A percentile compares a stretch with the other conserved stretches of the same genome.
These are phyloP conservation scores for Sporobolomyces roseus DNA, from an alignment of 768 basidiomycete genomes.

Conservation along the genomic window DNA sequence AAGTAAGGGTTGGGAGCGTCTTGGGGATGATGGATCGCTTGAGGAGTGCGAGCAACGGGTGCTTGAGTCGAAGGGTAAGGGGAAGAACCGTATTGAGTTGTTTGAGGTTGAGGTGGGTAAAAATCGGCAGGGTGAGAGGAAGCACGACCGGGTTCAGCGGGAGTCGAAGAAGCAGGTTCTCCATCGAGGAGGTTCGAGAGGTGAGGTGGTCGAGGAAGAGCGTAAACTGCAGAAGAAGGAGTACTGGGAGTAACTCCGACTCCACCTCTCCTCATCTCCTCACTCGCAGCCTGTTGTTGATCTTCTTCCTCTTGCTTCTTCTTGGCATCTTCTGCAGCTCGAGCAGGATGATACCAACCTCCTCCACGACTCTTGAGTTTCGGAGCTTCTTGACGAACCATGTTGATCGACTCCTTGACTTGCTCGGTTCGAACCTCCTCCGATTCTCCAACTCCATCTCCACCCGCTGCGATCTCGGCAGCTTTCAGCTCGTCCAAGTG, in stretches of 20 bases:
- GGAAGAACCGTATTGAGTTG: no score
- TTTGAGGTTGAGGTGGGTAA: not conserved
- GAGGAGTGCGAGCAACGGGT: not conserved
- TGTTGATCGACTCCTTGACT: not conserved
- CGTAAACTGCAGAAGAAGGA: not conserved
- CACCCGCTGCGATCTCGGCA: not conserved
- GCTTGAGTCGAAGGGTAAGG: not conserved
- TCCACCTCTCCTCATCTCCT: slow-evolving; percentile 23
- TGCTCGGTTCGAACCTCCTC: not conserved
- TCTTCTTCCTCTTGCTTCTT: not conserved
- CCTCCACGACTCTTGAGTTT: slow-evolving; percentile 21
- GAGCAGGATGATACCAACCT: slow-evolving; percentile 17
- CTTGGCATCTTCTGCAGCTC: not conserved
- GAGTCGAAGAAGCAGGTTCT: not conserved
- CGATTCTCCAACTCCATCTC: not conserved
- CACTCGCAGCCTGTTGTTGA: not conserved
- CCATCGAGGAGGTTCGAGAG: not conserved
- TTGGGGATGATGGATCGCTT: slow-evolving; percentile 13
- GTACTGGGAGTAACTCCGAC: not conserved
- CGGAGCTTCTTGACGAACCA: slow-evolving; percentile 18
- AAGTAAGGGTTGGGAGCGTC: slow-evolving; percentile 14
- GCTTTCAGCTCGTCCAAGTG: no score
- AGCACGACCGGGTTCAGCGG: not conserved
- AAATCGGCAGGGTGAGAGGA: not conserved
- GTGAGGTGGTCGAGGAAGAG: slow-evolving; percentile 17